These are phyloP conservation scores for Termitomyces sp. DNA, from an alignment of 768 basidiomycete genomes.

Conservation along the genomic window DNA sequence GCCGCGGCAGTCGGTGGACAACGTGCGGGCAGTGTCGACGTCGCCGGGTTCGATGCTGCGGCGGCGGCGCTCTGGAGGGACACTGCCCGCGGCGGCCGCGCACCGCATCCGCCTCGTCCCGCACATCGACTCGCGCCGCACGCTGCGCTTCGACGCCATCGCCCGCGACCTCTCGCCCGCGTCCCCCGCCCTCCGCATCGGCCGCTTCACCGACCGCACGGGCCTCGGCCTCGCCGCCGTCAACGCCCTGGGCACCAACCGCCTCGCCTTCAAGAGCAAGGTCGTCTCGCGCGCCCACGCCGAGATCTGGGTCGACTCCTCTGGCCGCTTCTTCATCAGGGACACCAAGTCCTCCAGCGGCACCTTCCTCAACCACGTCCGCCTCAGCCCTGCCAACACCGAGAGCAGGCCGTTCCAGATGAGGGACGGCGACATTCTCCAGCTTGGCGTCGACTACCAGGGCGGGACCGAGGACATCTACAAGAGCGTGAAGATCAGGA, in stretches of 20 bases:
- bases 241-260: constrained; percentile 69
- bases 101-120: constrained; percentile 94
- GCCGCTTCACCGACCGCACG: constrained; percentile 89
- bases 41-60: constrained; percentile 30
- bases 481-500: constrained; percentile 92
- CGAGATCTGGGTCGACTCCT: constrained; percentile 81
- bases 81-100: constrained; percentile 23
- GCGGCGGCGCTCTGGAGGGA: constrained; percentile 62
- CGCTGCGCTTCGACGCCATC: constrained; percentile 91
- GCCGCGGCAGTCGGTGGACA: constrained; percentile 49
- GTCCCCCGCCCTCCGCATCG: constrained; percentile 77
- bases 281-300: constrained; percentile 94
- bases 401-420: constrained; percentile 77
- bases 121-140: constrained; percentile 86
- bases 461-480: constrained; percentile 97
- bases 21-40: constrained; percentile 16
- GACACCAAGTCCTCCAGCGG: constrained; percentile 90
- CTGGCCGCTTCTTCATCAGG: constrained; percentile 76
- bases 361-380: constrained; percentile 93
- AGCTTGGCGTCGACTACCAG: constrained; percentile 97
- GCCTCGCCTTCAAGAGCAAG: constrained; percentile 93
- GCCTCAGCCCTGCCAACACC: constrained; percentile 79
- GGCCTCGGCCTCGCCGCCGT: constrained; percentile 63
- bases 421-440: constrained; percentile 92
- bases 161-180: constrained; percentile 73